Evolutionary conservation across 2,329 filamentous ascomycete species (phyloP), one percentile per base, ranked within the genome.

Genomic region (Lachnellula arida): DNA sequence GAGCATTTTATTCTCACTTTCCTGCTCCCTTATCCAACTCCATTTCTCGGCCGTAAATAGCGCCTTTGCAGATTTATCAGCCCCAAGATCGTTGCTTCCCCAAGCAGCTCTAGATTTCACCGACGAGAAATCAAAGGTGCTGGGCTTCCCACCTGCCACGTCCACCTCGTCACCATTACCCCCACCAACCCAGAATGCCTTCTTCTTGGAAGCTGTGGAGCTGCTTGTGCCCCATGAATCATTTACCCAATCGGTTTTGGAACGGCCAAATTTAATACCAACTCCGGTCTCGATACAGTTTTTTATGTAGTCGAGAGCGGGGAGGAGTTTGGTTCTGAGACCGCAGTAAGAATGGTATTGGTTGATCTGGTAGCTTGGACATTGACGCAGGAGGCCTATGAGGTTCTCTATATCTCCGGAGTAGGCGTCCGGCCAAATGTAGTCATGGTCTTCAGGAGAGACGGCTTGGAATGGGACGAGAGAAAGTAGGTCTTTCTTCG

Each of bases 321-420:
- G 85, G 40, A 88, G 73, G 3, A 91, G 70, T 17, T 84, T 78
- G 3, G 81, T 83, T 46, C 87, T 76, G 39, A 89, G 75, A 1
- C 88, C 88, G 66, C 88, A 92, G 69, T 91, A 87, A 1, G 78
- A 78, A 69, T 92, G 88, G 66, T 90, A 77, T 61, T 79, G 80
- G 70, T 92, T 87, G 57, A 91, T 80, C 69, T 91, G 88, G 67
- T 91, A 91, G 54, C 78, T 80, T 1, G 88, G 85, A 49, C 81
- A 84, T 70, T 90, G 84, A 39, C 82, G 79, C 22, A 91, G 73
- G 0, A 77, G 76, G 9, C 80, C 73, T 15, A 91, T 68, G 1
- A 91, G 67, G 25, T 79, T 74, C 53, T 82, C 77, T 2, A 90
- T 73, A 58, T 88, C 84, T n/a, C 84, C 76, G 32, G 76, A 73